These are phyloP conservation scores for Pythium pyrilobum DNA, from an alignment of 352 stramenopile genomes.

Conservation along the genomic window DNA sequence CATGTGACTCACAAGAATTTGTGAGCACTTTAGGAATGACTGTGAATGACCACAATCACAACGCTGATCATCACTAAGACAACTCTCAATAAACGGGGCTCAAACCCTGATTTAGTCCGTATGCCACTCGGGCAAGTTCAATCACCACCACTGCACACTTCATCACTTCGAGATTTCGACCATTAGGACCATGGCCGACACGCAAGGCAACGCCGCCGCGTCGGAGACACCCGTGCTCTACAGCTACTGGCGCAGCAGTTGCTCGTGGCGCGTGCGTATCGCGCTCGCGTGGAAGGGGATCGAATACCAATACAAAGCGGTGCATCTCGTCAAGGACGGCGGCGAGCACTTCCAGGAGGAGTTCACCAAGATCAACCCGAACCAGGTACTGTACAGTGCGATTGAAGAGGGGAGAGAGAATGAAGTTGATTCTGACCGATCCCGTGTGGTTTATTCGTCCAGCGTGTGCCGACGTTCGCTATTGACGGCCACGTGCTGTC, in stretches of 20 bases:
- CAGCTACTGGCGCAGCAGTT: constrained; percentile 87
- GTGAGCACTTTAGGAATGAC: too few species aligned
- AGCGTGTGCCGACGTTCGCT: constrained; percentile 76
- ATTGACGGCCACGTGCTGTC: constrained; percentile 66
- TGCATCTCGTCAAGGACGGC: constrained; percentile 61
- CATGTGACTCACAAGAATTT: too few species aligned
- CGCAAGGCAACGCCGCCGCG: neutral
- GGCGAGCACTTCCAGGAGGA: constrained; percentile 50
- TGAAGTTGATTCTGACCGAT: constrained; percentile 19
- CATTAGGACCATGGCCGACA: too few species aligned
- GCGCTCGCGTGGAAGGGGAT: constrained; percentile 85
- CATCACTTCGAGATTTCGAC: too few species aligned
- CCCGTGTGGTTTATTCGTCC: neutral
- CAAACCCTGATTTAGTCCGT: neutral
- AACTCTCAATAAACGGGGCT: neutral
- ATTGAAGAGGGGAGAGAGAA: constrained; percentile 1
- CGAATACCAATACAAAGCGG: constrained; percentile 65
- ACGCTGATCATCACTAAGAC: neutral
- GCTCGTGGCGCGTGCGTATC: constrained; percentile 88
- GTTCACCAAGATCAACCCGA: constrained; percentile 62
- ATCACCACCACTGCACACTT: too few species aligned
- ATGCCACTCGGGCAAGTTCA: too few species aligned
- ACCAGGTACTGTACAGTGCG: constrained; percentile 30
- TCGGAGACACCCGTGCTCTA: constrained; percentile 47
- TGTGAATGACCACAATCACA: too few species aligned